These are phyloP conservation scores for Claviceps pazoutovae DNA, from an alignment of 2,329 filamentous ascomycete genomes.

Conservation along the genomic window DNA sequence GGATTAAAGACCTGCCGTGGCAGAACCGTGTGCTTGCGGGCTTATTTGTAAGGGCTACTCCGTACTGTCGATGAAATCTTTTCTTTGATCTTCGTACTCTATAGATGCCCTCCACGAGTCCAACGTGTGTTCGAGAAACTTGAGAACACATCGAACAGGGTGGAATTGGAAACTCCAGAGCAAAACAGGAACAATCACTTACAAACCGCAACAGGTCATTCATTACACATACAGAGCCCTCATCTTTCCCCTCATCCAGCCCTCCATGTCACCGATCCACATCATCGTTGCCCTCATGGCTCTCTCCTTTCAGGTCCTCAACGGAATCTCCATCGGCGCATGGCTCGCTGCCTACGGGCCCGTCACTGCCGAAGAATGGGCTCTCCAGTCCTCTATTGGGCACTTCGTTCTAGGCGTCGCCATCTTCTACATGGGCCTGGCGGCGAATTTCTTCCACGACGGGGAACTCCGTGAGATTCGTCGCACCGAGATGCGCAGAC, in stretches of 20 bases:
- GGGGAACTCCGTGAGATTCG: conserved; percentile 80
- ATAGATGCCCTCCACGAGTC: no score
- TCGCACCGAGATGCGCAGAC: conserved; percentile 48
- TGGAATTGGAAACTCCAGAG: no score
- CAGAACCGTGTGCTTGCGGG: conserved; percentile 64
- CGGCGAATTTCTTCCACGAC: conserved; percentile 78
- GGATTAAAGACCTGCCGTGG: conserved; percentile 51
- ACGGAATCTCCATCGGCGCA: conserved; percentile 62
- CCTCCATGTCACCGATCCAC: conserved; percentile 87
- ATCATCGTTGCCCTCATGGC: conserved; percentile 50
- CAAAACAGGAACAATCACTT: background rate
- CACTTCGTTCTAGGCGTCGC: conserved; percentile 51
- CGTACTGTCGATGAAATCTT: background rate
- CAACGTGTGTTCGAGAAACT: no score
- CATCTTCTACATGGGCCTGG: conserved; percentile 63
- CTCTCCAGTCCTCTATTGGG: conserved; percentile 20
- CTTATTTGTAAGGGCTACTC: conserved; percentile 39
- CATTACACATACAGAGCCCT: conserved; percentile 90
- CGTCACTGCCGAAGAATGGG: conserved; percentile 40
- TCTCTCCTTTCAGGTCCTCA: conserved; percentile 62
- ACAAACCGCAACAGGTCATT: conserved; percentile 36
- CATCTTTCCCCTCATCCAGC: conserved; percentile 67
- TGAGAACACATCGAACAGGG: background rate
- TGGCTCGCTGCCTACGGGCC: conserved; percentile 76
- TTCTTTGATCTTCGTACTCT: no score